Base-by-base conservation (phyloP, 1,284 basidiomycete genomes). In the Leccinum fallax region DNA sequence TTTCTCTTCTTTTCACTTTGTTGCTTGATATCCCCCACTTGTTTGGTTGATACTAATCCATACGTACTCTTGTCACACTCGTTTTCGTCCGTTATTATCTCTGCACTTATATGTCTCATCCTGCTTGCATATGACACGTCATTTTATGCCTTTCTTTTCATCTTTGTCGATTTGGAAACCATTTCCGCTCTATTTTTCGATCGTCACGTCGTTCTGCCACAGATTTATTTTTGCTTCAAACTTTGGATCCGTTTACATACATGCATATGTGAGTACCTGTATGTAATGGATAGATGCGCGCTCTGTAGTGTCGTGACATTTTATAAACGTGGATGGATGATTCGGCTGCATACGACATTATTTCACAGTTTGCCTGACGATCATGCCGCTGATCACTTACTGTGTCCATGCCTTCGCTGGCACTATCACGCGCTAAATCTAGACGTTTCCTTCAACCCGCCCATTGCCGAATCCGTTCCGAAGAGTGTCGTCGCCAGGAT, bases 1-100 rank as follows among this genome's bases (percentile, higher is more conserved):
- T 34, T 36, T 36, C 0, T 36, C 11, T 16, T 15, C 15, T 24
- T 2, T 16, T 2, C 57, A 24, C 51, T 34, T 19, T 43, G 40
- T 43, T 43, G n/a, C 21, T 55, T 24, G 60, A 68, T 71, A 66
- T 64, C 32, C 48, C 30, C 3, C 8, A 26, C 26, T 43, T 53
- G 3, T n/a, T 51, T 51, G 49, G 4, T 48, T 10, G 43, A 11
- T 21, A 21, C n/a, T 21, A 16, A 24, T 24, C 7, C 13, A 49
- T 51, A 21, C 24, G 5, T 26, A 24, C 32, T 6, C 38, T n/a
- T 11, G 16, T 26, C 53, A 49, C 57, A 9, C 19, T 62, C 58
- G 1, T 67, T 69, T 30, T 48, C 1, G 40, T 43, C 40, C 40
- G 5, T 2, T 21, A 4, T 46, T 16, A 46, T 19, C 43, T 55